A percentile compares a stretch with the other conserved stretches of the same genome.
Conservation (phyloP, 495 filamentous ascomycete species). For the Hyaloscypha bicolor region DNA sequence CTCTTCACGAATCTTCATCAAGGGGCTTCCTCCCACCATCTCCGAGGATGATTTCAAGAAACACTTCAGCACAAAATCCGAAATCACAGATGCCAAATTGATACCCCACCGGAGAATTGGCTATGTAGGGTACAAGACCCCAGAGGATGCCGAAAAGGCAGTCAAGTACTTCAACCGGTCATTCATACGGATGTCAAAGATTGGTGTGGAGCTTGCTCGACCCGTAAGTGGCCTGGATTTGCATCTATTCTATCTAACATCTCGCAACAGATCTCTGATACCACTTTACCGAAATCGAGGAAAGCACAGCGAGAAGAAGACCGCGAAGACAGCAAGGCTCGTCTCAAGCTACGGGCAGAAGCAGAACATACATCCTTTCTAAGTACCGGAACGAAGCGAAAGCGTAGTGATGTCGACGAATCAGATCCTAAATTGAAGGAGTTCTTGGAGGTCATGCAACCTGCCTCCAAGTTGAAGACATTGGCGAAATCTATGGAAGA, state of each 20-base stretch:
- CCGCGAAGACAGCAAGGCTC: constrained; percentile 23
- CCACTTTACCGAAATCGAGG: constrained; percentile 32
- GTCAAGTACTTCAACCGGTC: constrained; percentile 93
- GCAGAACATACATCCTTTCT: constrained; percentile 29
- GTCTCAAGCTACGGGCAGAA: constrained; percentile 28
- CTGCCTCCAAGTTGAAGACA: constrained; percentile 64
- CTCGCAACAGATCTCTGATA: constrained; percentile 31
- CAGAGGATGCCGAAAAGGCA: constrained; percentile 75
- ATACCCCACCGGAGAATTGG: constrained; percentile 88
- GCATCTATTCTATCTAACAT: constrained; percentile 1
- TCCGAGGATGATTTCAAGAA: constrained; percentile 78
- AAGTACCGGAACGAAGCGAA: constrained; percentile 46
- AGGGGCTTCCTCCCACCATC: constrained; percentile 74
- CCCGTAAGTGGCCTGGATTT: constrained; percentile 57
- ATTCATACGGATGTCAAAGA: constrained; percentile 96
- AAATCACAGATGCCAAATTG: constrained; percentile 87
- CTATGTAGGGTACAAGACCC: constrained; percentile 90
- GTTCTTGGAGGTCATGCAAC: constrained; percentile 81
- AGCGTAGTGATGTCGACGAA: constrained; percentile 50
- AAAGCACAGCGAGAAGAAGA: constrained; percentile 34
- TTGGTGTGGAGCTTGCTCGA: constrained; percentile 86
- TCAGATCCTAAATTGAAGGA: constrained; percentile 81
- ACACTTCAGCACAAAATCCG: constrained; percentile 75
- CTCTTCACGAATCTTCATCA: constrained; percentile 90
- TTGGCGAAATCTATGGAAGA: constrained; percentile 60